Conservation (phyloP, 2,329 filamentous ascomycete genomes). For the Chaetomiaceae sp. region DNA sequence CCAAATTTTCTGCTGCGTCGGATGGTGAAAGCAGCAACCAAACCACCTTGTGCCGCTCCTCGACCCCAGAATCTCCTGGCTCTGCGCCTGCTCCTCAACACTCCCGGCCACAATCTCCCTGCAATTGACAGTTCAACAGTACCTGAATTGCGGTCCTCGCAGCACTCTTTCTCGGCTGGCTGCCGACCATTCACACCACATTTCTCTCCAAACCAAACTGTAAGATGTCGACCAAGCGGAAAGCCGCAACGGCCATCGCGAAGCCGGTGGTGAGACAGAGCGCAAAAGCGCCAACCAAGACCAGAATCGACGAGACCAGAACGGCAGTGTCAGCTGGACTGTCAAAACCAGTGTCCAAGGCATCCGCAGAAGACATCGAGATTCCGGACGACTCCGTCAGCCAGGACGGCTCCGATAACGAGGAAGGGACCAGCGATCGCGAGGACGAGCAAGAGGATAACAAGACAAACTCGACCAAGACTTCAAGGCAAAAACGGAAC, state of each 20-base stretch:
- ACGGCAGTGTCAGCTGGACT: conserved; percentile 47
- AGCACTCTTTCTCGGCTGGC: no score
- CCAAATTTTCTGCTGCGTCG: conserved; percentile 18
- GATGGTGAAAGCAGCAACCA: not conserved
- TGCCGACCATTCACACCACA: not conserved
- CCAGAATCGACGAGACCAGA: conserved; percentile 55
- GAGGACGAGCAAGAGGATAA: conserved; percentile 11
- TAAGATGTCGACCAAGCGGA: conserved; percentile 58
- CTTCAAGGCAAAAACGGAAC: conserved; percentile 19
- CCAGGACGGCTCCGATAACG: conserved; percentile 42
- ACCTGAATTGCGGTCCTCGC: no score
- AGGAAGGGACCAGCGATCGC: conserved; percentile 31
- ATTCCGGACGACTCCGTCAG: conserved; percentile 48
- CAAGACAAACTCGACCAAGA: conserved; percentile 13
- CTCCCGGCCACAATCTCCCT: not conserved
- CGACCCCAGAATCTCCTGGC: no score
- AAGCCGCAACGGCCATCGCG: conserved; percentile 54
- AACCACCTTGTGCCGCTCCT: not conserved
- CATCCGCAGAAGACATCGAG: conserved; percentile 44
- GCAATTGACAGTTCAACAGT: not conserved
- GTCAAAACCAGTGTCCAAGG: conserved; percentile 26
- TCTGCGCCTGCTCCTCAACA: no score
- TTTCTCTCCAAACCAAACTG: not conserved
- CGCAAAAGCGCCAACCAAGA: conserved; percentile 47
- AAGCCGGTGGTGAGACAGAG: conserved; percentile 50